Conservation (phyloP, 2,329 filamentous ascomycete genomes). For the Monascus ruber region DNA sequence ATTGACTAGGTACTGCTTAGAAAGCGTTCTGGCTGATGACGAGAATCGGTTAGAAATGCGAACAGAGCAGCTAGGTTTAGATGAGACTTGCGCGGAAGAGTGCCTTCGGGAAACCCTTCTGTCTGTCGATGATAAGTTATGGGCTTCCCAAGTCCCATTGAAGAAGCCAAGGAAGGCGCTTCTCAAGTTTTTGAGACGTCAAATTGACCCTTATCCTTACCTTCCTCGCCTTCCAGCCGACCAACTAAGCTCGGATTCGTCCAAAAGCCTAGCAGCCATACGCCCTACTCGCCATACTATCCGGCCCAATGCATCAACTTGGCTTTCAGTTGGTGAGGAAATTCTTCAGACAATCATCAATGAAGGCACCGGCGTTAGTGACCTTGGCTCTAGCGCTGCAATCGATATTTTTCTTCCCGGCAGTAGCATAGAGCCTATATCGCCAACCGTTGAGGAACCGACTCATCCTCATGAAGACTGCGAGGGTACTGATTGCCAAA, state of each 20-base stretch:
- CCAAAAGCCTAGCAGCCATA: conserved; percentile 25
- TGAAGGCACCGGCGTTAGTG: conserved; percentile 23
- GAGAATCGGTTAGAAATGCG: conserved; percentile 45
- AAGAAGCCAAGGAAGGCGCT: conserved; percentile 41
- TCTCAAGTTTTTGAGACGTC: conserved; percentile 40
- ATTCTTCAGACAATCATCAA: conserved; percentile 34
- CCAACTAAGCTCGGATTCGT: conserved; percentile 16
- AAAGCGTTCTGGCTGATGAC: conserved; percentile 52
- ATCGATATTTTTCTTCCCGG: conserved; percentile 33
- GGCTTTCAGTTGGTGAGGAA: conserved; percentile 38
- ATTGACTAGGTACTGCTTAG: conserved; percentile 50
- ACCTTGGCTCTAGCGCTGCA: conserved; percentile 24
- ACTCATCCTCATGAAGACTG: no score
- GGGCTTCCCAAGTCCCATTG: conserved; percentile 40
- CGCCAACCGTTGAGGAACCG: neutral
- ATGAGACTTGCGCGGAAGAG: conserved; percentile 43
- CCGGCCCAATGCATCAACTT: conserved; percentile 24
- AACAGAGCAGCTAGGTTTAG: conserved; percentile 46
- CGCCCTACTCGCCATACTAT: conserved; percentile 29
- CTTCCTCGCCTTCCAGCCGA: conserved; percentile 25
- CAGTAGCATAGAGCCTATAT: conserved; percentile 12
- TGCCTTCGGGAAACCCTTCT: conserved; percentile 39
- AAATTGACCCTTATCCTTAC: conserved; percentile 43
- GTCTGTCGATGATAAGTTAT: conserved; percentile 45
- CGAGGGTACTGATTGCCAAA: neutral